phyloP scores from a whole-genome alignment of 139 green algal species.

The Choricystis sp. region DNA sequence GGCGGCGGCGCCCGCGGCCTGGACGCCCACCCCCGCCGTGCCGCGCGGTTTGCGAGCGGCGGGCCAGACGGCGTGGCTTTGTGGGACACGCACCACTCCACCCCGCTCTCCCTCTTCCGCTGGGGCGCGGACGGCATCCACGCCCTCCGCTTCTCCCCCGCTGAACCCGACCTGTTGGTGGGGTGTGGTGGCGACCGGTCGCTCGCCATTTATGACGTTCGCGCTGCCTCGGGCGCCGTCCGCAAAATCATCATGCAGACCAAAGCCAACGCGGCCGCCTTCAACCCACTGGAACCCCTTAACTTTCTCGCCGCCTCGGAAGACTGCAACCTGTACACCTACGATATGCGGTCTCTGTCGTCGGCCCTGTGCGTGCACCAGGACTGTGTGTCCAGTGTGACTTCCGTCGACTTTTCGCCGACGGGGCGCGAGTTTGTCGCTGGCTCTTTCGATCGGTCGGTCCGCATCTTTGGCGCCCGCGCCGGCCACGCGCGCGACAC shows the following conservation, averaged over 20 bases:
- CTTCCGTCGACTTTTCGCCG: slow-evolving; percentile 96
- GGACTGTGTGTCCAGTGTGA: slow-evolving; percentile 83
- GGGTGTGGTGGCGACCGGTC: slow-evolving; percentile 73
- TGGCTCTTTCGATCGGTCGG: slow-evolving; percentile 74
- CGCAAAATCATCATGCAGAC: slow-evolving; percentile 92
- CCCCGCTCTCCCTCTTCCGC: slow-evolving; percentile 67
- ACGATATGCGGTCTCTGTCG: slow-evolving; percentile 87
- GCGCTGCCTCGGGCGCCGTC: slow-evolving; percentile 54
- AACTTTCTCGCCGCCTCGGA: slow-evolving; percentile 95
- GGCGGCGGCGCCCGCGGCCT: slow-evolving; percentile 46
- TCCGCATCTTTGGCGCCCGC: slow-evolving; percentile 83
- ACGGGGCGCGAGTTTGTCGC: slow-evolving; percentile 96
- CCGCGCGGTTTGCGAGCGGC: slow-evolving; percentile 74
- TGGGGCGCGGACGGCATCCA: slow-evolving; percentile 83
- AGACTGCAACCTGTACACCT: slow-evolving; percentile 91
- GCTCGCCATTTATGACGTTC: slow-evolving; percentile 90
- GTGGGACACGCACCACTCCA: slow-evolving; percentile 73
- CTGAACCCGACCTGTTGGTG: slow-evolving; percentile 81
- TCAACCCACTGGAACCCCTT: slow-evolving; percentile 97
- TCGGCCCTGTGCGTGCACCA: slow-evolving; percentile 74
- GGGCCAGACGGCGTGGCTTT: slow-evolving; percentile 68
- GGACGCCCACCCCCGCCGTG: slow-evolving; percentile 68
- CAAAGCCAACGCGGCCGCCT: slow-evolving; percentile 72
- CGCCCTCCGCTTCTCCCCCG: slow-evolving; percentile 87
- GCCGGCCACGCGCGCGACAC: slow-evolving; percentile 71